Evolutionary conservation across 176 grass and related monocot species (phyloP).

Genomic region (Musa acuminata): DNA sequence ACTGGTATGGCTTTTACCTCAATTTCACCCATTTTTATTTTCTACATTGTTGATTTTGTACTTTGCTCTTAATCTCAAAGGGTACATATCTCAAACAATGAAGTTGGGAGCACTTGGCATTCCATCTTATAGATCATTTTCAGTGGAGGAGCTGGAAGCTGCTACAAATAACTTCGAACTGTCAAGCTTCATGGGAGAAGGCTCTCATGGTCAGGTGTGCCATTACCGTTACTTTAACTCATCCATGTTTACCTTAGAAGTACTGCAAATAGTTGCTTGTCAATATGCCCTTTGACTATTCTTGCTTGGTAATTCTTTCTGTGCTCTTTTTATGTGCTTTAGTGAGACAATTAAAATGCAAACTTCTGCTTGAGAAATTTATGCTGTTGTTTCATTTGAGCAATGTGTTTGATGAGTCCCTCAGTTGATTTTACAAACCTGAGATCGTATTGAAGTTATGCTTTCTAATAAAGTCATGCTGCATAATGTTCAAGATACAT

Average conservation of each 20-base stretch:
- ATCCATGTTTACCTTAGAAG: too few species aligned
- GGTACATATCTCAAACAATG: slow-evolving; percentile 78
- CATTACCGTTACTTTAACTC: background rate
- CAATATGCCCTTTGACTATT: background rate
- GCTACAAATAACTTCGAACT: slow-evolving; percentile 75
- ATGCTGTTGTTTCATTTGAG: background rate
- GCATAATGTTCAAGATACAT: background rate
- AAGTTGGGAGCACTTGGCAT: slow-evolving; percentile 85
- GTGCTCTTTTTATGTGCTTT: too few species aligned
- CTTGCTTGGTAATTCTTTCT: background rate
- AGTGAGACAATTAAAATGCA: background rate
- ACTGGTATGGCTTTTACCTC: background rate
- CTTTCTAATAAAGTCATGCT: background rate
- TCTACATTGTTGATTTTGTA: slow-evolving; percentile 1
- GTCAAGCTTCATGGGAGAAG: slow-evolving; percentile 57
- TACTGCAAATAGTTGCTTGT: too few species aligned
- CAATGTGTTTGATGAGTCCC: background rate
- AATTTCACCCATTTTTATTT: slow-evolving; percentile 6
- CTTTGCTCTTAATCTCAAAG: slow-evolving; percentile 31
- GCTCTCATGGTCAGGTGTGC: slow-evolving; percentile 56
- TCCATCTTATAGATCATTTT: slow-evolving; percentile 71
- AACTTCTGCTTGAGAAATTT: background rate
- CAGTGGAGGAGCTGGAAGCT: slow-evolving; percentile 75
- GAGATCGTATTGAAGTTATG: background rate
- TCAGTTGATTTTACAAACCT: background rate